Percentiles rank a stretch among this genome's conserved stretches.
Conservation (phyloP, 2,329 filamentous ascomycete genomes). For the Penicillium psychrosexuale region DNA sequence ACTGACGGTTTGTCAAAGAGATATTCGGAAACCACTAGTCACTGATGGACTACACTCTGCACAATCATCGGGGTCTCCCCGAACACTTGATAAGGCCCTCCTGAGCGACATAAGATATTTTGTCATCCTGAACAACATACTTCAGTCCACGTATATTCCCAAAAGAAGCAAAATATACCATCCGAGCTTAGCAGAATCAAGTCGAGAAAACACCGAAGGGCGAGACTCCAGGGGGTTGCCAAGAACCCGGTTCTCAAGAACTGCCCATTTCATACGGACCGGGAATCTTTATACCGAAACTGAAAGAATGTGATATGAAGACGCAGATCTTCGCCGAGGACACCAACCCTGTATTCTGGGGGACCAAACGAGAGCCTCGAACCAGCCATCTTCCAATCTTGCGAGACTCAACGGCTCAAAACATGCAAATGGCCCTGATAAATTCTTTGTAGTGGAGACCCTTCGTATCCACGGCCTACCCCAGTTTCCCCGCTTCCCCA, state of each 20-base stretch:
- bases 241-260: neutral
- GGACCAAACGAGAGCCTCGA: neutral
- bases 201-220: neutral
- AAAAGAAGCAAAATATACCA: neutral
- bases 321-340: neutral
- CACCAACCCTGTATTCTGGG: neutral
- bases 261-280: neutral
- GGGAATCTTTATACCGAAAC: neutral
- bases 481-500: constrained; percentile 19
- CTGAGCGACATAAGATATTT: too few species aligned
- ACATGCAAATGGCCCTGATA: neutral
- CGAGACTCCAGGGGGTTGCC: neutral
- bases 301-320: neutral
- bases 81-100: neutral
- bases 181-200: neutral
- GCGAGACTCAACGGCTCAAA: neutral
- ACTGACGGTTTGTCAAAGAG: too few species aligned
- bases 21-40: neutral
- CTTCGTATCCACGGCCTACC: constrained; percentile 14
- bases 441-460: neutral
- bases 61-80: neutral
- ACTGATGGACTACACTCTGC: neutral
- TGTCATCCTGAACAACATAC: too few species aligned
- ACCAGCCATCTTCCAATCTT: neutral
- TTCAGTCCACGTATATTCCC: too few species aligned